Conservation (phyloP, 495 filamentous ascomycete genomes). For the Lasiosphaeriaceae sp. region DNA sequence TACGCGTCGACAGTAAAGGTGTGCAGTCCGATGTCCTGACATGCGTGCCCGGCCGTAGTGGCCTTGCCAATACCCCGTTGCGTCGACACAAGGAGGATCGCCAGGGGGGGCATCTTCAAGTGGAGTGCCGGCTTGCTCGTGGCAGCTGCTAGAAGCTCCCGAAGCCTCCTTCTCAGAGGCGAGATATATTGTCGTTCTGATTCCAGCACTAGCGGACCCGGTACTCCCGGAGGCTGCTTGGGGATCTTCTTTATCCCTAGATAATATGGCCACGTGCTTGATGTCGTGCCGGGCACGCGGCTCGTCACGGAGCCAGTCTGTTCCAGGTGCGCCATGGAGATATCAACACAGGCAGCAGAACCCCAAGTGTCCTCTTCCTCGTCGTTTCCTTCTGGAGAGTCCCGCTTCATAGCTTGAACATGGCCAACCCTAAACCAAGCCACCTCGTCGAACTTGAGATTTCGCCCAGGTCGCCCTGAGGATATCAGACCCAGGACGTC, state of each 20-base stretch:
- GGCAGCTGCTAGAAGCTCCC: conserved; percentile 82
- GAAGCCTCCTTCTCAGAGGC: conserved; percentile 66
- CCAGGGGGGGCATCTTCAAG: conserved; percentile 79
- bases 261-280: conserved; percentile 82
- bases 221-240: conserved; percentile 26
- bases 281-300: conserved; percentile 67
- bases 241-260: conserved; percentile 63
- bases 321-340: conserved; percentile 77
- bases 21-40: conserved; percentile 84
- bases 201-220: conserved; percentile 41
- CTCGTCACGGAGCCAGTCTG: conserved; percentile 80
- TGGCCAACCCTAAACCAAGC: conserved; percentile 88
- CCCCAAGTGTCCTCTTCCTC: conserved; percentile 72
- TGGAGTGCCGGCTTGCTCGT: conserved; percentile 84
- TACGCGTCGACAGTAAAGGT: conserved; percentile 87
- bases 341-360: conserved; percentile 76
- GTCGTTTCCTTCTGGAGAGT: conserved; percentile 36
- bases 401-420: conserved; percentile 59
- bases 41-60: conserved; percentile 68
- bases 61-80: conserved; percentile 91
- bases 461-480: conserved; percentile 28
- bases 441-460: conserved; percentile 53
- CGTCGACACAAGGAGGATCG: conserved; percentile 81
- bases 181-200: conserved; percentile 51
- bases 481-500: conserved; percentile 51